phyloP scores from a whole-genome alignment of 148 eudicot genomes.

The Camellia granthamiana region DNA sequence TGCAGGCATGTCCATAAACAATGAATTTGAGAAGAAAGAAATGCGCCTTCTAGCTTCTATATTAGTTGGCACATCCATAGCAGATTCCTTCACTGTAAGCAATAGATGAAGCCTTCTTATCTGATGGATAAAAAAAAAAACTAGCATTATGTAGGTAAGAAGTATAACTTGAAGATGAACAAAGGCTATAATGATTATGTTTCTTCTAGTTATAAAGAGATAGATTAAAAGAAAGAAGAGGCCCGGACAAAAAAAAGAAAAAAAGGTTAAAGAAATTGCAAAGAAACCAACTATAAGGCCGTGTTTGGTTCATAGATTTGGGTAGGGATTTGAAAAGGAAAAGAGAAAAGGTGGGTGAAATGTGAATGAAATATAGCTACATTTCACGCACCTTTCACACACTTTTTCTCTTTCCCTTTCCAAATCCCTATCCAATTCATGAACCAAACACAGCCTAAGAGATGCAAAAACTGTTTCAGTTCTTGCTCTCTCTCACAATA shows the following conservation, averaged over 20 bases:
- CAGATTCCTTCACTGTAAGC: slow-evolving; percentile 53
- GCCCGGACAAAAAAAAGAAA: not conserved
- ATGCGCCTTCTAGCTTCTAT: slow-evolving; percentile 58
- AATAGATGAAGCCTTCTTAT: slow-evolving; percentile 43
- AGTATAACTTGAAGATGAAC: slow-evolving; percentile 3
- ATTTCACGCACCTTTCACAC: no score
- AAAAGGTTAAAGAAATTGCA: not conserved
- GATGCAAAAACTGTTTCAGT: not conserved
- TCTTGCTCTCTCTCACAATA: not conserved
- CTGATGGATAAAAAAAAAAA: slow-evolving; percentile 17
- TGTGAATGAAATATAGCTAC: no score
- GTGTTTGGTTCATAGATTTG: no score
- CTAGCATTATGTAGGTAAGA: not conserved
- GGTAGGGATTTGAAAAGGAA: no score
- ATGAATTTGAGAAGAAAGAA: slow-evolving; percentile 47
- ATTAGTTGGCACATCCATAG: slow-evolving; percentile 52
- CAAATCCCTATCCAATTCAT: no score
- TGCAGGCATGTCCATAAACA: slow-evolving; percentile 55
- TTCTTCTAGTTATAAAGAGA: not conserved
- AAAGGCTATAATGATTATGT: not conserved
- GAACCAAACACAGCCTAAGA: not conserved
- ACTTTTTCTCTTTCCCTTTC: no score
- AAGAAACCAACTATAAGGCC: not conserved
- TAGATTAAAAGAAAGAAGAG: not conserved
- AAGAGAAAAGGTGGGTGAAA: no score